phyloP scores from a whole-genome alignment of 139 green algal species.

The Klebsormidium nitens region DNA sequence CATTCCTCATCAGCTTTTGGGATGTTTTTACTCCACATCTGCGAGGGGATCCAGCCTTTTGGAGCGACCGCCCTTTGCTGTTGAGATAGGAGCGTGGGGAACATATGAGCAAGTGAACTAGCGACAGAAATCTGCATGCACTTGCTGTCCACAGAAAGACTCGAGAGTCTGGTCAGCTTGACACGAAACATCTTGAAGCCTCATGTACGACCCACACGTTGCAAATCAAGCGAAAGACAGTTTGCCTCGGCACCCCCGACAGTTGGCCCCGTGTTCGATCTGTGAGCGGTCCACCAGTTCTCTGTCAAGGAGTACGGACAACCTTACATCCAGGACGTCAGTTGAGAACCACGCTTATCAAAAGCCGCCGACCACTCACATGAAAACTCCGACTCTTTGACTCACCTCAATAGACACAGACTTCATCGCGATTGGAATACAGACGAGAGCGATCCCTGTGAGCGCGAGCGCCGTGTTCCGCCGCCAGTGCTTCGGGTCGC shows the following conservation, averaged over 20 bases:
- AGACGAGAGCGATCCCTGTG: conserved; percentile 21
- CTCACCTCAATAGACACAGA: conserved; percentile 38
- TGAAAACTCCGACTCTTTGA: not conserved
- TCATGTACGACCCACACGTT: not conserved
- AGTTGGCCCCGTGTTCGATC: not conserved
- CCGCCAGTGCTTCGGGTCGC: conserved; percentile 42
- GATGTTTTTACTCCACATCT: conserved; percentile 43
- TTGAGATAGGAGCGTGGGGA: not conserved
- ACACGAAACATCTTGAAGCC: conserved; percentile 4
- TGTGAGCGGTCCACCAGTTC: not conserved
- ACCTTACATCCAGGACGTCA: too few species aligned
- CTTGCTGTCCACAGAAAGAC: conserved; percentile 3
- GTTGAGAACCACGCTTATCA: too few species aligned
- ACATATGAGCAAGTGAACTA: not conserved
- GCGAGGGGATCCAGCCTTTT: conserved; percentile 20
- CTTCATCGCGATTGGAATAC: conserved; percentile 41
- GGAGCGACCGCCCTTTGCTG: conserved; percentile 22
- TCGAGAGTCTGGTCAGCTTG: not conserved
- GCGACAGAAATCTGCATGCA: not conserved
- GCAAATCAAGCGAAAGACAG: not conserved
- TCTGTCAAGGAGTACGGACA: not conserved
- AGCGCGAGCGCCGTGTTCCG: conserved; percentile 41
- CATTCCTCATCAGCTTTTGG: not conserved
- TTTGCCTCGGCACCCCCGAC: not conserved
- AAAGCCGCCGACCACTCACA: not conserved